Base-by-base conservation (phyloP, 2,329 filamentous ascomycete genomes). In the Calonectria pteridis region DNA sequence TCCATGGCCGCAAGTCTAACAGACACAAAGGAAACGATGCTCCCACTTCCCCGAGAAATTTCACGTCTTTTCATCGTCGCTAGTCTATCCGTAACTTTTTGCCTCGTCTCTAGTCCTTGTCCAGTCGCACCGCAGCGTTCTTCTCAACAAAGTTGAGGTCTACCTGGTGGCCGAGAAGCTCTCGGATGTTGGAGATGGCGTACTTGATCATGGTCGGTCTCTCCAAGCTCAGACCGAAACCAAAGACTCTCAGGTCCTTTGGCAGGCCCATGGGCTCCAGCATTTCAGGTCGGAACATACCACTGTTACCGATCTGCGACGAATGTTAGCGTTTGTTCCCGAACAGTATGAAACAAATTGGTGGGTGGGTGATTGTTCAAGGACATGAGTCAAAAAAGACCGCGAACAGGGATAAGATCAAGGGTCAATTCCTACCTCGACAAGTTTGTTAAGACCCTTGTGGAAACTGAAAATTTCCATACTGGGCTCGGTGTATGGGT, bases 401-500 rank as follows among this genome's bases (percentile, higher is more conserved):
- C 20, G 3, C 64, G 3, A 26, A 51, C 49, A n/a, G n/a, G 14
- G 14, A 26, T 29, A 13, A 33, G 23, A 16, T 16, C 3, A 31
- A n/a, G 18, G 13, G 13, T 2, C 1, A 51, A 14, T 29, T 49
- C 71, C 69, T 72, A 75, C 77, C 71, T 98, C 97, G 31, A 98
- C 95, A 87, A 97, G 93, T 88, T 98, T 98, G 81, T 91, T 91
- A 64, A 98, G 88, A 4, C 95, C 96, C 81, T 93, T 91, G 88
- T 98, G 97, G 88, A 93, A 98, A 77, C 94, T 95, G 87, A 98
- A 99, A 78, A 99, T 98, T 86, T 99, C 97, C 95, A 99, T 97
- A 83, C 93, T 94, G 35, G 97, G 96, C 86, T 99, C 97, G 33
- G 95, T 98, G 88, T 97, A 96, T 0, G 94, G 95, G 87, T 98